Evolutionary conservation across 2,329 filamentous ascomycete species (phyloP).

Genomic region (Fusarium chlamydosporum): DNA sequence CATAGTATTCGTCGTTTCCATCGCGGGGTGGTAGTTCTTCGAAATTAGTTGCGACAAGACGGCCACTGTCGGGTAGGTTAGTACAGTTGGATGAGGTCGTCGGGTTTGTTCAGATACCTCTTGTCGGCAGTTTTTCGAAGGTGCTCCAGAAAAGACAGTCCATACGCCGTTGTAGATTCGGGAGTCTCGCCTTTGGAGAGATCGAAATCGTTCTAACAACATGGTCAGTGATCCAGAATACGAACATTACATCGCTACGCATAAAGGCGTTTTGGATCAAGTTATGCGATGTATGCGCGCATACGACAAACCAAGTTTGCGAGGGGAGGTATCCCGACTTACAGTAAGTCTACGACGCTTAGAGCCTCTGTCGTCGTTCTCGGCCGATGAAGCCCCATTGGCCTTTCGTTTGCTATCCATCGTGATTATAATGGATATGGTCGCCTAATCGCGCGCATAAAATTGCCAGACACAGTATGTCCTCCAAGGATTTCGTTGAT

Average conservation of each 20-base stretch:
- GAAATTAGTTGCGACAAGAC: constrained; percentile 81
- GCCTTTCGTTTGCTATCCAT: constrained; percentile 73
- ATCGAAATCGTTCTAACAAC: constrained; percentile 60
- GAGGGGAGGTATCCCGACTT: constrained; percentile 56
- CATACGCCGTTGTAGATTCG: constrained; percentile 78
- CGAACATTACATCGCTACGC: not conserved
- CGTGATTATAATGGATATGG: constrained; percentile 43
- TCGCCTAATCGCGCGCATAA: constrained; percentile 52
- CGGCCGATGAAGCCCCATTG: constrained; percentile 61
- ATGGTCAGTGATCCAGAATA: constrained; percentile 27
- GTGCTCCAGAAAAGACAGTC: constrained; percentile 80
- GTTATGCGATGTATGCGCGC: constrained; percentile 4
- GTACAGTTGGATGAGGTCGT: constrained; percentile 24
- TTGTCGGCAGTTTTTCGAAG: constrained; percentile 85
- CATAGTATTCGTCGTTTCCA: constrained; percentile 81
- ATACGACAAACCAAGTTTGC: constrained; percentile 16
- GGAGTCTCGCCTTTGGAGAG: constrained; percentile 71
- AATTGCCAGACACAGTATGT: constrained; percentile 28
- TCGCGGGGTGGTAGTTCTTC: constrained; percentile 76
- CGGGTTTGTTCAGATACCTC: constrained; percentile 67
- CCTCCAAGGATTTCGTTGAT: constrained; percentile 32
- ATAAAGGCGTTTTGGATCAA: not conserved
- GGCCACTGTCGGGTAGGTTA: constrained; percentile 68
- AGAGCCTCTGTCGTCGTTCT: constrained; percentile 66
- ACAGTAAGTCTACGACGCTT: constrained; percentile 69